Evolutionary conservation across 805 yeast genomes (phyloP).

Genomic region (Lipomyces yamadae): DNA sequence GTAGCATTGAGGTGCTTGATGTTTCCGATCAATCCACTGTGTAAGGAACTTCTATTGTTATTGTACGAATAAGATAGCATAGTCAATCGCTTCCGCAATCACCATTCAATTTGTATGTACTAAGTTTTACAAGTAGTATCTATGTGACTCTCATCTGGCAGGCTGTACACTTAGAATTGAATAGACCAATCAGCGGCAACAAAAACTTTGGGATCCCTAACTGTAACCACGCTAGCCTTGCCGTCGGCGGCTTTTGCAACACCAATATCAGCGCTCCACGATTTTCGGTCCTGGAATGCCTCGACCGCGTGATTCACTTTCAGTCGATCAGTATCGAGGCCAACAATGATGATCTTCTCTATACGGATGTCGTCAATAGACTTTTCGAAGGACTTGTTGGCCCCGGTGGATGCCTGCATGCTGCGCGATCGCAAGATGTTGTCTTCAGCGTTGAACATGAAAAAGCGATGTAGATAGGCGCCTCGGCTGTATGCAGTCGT

Average conservation of each 20-base stretch:
- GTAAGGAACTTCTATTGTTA: not conserved
- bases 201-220: slow-evolving; percentile 58
- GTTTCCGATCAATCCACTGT: not conserved
- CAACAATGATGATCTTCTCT: slow-evolving; percentile 62
- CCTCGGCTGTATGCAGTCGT: slow-evolving; percentile 62
- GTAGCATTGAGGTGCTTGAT: not conserved
- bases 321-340: slow-evolving; percentile 39
- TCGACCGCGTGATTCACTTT: slow-evolving; percentile 34
- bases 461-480: slow-evolving; percentile 53
- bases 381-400: slow-evolving; percentile 32
- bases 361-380: slow-evolving; percentile 50
- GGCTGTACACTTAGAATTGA: slow-evolving; percentile 38
- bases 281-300: slow-evolving; percentile 50
- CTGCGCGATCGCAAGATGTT: slow-evolving; percentile 42
- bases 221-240: slow-evolving; percentile 40
- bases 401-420: slow-evolving; percentile 31
- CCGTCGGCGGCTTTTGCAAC: slow-evolving; percentile 33
- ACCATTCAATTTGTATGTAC: not conserved
- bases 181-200: slow-evolving; percentile 57
- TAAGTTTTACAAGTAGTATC: not conserved
- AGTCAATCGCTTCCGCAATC: not conserved
- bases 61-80: not conserved
- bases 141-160: not conserved
- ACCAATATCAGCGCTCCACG: slow-evolving; percentile 48
- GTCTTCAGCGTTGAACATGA: slow-evolving; percentile 47